Evolutionary conservation across 805 yeast genomes (phyloP).

Genomic region (Ogataea parapolymorpha): DNA sequence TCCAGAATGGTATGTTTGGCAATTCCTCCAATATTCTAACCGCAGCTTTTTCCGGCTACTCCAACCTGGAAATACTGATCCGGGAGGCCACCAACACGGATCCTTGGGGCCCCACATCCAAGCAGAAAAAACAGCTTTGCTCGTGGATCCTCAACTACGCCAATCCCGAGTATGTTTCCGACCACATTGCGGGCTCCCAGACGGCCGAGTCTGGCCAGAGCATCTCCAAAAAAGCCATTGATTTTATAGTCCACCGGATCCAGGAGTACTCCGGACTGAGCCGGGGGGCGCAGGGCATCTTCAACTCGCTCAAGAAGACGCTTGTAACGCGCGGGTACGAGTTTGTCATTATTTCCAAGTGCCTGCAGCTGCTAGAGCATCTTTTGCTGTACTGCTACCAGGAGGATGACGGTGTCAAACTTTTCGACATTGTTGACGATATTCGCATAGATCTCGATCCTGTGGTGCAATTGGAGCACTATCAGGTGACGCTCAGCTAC

Average conservation of each 20-base stretch:
- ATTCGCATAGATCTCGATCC: constrained; percentile 14
- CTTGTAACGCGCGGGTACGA: constrained; percentile 30
- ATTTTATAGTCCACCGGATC: constrained; percentile 20
- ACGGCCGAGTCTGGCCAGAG: constrained; percentile 10
- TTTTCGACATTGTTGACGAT: constrained; percentile 25
- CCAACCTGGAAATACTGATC: constrained; percentile 31
- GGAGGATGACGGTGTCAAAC: constrained; percentile 3
- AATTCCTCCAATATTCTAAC: neutral
- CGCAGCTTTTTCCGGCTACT: constrained; percentile 29
- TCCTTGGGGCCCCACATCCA: constrained; percentile 50
- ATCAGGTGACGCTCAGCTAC: constrained; percentile 15
- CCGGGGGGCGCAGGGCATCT: constrained; percentile 9
- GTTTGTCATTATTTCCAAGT: constrained; percentile 26
- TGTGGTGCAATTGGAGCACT: constrained; percentile 13
- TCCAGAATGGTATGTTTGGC: constrained; percentile 30
- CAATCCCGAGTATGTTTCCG: constrained; percentile 11
- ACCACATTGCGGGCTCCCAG: constrained; percentile 3
- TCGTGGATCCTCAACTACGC: constrained; percentile 21
- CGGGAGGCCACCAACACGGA: constrained; percentile 49
- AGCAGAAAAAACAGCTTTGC: constrained; percentile 35
- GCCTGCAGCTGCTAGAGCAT: constrained; percentile 27
- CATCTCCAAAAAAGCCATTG: constrained; percentile 21
- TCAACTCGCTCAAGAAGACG: constrained; percentile 24
- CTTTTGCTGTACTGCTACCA: constrained; percentile 27
- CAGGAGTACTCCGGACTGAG: constrained; percentile 16